Base-by-base conservation (phyloP, 345 rosid species). In the Sonneratia alba region DNA sequence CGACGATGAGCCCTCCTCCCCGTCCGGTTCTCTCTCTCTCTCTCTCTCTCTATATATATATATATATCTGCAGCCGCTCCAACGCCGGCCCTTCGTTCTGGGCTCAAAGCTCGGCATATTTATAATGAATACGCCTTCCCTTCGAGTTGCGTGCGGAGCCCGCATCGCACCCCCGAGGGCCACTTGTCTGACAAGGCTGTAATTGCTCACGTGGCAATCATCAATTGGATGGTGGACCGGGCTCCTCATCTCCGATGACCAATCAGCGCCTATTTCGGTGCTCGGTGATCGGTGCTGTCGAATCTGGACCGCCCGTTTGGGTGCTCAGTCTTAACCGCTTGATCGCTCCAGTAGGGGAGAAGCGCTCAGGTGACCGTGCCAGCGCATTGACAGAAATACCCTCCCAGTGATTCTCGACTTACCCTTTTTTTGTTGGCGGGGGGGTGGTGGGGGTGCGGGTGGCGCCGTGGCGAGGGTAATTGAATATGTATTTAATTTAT, bases 221-320 rank as follows among this genome's bases (percentile, higher is more conserved):
- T 4, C 43, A 3, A 7, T 53, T 65, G 43, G 68, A 65, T 1
- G 42, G 43, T 38, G 1, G 68, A 65, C 42, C 68, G 16, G 12
- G 68, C 45, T 12, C n/a, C 68, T 36, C n/a, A 66, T 66, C 45
- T 66, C 45, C n/a, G 68, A 36, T 66, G 43, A 36, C 68, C 70
- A 67, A 67, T 67, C 49, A 45, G 3, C 27, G 70, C 45, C 4
- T 4, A 21, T 42, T 8, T 38, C 27, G 49, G 49, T 38, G 32
- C 19, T 67, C 22, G 4, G 42, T 40, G 70, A n/a, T n/a, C n/a
- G n/a, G n/a, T n/a, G n/a, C 22, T 14, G n/a, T 1, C 6, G 19
- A 36, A 36, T 36, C 64, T 57, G 34, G 11, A 57, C 64, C 64
- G 64, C 22, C 34, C 34, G 64, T 22, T 21, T 57, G 34, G 64